Base-by-base conservation (phyloP, 2,329 filamentous ascomycete genomes). In the Chrysoporthe cubensis region DNA sequence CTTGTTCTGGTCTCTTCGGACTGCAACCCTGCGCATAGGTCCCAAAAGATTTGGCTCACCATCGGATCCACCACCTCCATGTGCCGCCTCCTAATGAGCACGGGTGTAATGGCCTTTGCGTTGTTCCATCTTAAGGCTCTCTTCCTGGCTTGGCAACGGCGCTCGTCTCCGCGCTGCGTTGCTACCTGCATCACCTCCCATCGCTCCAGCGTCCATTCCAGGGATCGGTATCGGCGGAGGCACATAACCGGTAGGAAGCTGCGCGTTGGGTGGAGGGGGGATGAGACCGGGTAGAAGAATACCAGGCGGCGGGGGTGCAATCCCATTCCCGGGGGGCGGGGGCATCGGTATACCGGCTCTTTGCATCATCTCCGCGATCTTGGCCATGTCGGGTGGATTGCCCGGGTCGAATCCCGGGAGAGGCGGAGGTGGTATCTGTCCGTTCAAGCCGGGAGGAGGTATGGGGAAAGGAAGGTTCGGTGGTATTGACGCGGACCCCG, bases 71-170 rank as follows among this genome's bases (percentile, higher is more conserved):
- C 34, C 54, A 8, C 54, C 59, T 61, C 14, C 13, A n/a, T 8
- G 59, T n/a, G 26, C 26, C 21, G 7, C 13, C 26, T 18, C 65
- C 73, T 83, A 87, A 60, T 84, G 79, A 37, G 81, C 76, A 62
- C 85, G 78, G 18, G 86, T 90, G 73, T 88, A 90, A 71, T 89
- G 84, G 3, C 88, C 88, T 65, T 83, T 82, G 66, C 85, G 86
- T 82, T 95, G 93, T 78, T 95, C 92, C 77, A 90, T 88, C 72
- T 90, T 87, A 73, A 96, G 79, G 73, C 91, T 94, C 76, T 96
- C 93, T 75, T 92, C 88, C 79, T 96, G 93, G 76, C 92, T 94
- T 0, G 93, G 93, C 56, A 97, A 79, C 9, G 92, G 93, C 6
- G 86, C 92, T 69, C 90, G 81, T 72, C 82, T 84, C 69, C 91